Conservation (phyloP, 441 rosid genomes). For the Sinapis alba region DNA sequence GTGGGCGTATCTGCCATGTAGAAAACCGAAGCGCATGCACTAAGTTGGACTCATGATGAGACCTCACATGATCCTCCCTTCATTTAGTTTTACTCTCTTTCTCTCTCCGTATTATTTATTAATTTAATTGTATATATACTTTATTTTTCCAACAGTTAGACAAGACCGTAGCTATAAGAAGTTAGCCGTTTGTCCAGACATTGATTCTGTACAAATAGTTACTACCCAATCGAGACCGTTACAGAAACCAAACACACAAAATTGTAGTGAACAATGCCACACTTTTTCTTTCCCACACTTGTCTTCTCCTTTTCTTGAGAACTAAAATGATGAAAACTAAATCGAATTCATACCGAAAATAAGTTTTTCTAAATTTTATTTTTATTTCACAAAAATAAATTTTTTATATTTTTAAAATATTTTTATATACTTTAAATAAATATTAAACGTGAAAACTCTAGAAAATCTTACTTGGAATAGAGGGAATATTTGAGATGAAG, state of each 20-base stretch:
- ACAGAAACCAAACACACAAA: slow-evolving; percentile 21
- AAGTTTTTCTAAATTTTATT: too few relatives aligned
- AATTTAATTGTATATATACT: slow-evolving; percentile 2
- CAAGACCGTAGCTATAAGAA: slow-evolving; percentile 22
- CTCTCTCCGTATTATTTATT: neutral
- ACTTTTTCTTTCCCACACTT: neutral
- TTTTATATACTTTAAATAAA: too few relatives aligned
- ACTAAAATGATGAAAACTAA: neutral
- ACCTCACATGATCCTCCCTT: slow-evolving; percentile 40
- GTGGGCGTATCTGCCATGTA: slow-evolving; percentile 40
- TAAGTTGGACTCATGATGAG: slow-evolving; percentile 45
- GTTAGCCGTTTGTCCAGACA: slow-evolving; percentile 34
- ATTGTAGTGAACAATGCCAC: slow-evolving; percentile 24
- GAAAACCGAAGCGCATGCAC: slow-evolving; percentile 47
- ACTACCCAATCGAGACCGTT: slow-evolving; percentile 2
- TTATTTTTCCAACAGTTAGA: neutral
- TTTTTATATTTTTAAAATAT: too few relatives aligned
- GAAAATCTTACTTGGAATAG: too few relatives aligned
- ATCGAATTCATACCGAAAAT: neutral
- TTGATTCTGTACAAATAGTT: slow-evolving; percentile 1
- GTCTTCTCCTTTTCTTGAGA: neutral
- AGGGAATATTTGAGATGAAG: neutral
- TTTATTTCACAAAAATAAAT: too few relatives aligned
- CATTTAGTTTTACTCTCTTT: slow-evolving; percentile 17
- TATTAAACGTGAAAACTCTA: too few relatives aligned